Conservation (phyloP, 148 eudicot genomes). For the Camellia japonica region DNA sequence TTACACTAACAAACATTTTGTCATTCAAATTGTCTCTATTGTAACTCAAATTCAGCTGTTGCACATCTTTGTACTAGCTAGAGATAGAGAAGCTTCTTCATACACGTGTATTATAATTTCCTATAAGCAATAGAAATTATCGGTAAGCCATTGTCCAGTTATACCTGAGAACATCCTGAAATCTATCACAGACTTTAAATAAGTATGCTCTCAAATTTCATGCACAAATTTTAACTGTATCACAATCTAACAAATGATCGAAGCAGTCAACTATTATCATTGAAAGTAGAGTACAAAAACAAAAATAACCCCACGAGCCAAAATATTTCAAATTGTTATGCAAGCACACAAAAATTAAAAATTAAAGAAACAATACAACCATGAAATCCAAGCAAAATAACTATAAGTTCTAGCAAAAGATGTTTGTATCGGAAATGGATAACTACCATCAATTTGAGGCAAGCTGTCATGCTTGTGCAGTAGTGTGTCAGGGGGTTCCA, state of each 20-base stretch:
- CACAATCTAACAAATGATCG: not conserved
- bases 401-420: conserved; percentile 6
- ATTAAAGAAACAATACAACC: not conserved
- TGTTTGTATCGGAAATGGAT: not conserved
- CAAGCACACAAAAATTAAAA: not conserved
- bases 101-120: not conserved
- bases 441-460: conserved; percentile 39
- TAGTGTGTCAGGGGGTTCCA: conserved; percentile 44
- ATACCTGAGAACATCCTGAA: not conserved
- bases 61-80: not conserved
- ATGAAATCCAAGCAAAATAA: not conserved
- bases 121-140: too few species aligned
- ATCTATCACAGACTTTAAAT: not conserved
- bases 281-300: not conserved
- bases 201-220: not conserved
- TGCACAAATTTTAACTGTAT: not conserved
- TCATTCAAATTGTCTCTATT: too few species aligned
- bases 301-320: not conserved
- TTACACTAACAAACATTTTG: too few species aligned
- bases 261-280: not conserved
- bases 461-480: conserved; percentile 29
- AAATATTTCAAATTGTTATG: not conserved
- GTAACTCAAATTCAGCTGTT: not conserved
- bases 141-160: not conserved
- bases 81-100: not conserved